Conservation (phyloP, 306 rosid species). For the Quercus agrifolia region DNA sequence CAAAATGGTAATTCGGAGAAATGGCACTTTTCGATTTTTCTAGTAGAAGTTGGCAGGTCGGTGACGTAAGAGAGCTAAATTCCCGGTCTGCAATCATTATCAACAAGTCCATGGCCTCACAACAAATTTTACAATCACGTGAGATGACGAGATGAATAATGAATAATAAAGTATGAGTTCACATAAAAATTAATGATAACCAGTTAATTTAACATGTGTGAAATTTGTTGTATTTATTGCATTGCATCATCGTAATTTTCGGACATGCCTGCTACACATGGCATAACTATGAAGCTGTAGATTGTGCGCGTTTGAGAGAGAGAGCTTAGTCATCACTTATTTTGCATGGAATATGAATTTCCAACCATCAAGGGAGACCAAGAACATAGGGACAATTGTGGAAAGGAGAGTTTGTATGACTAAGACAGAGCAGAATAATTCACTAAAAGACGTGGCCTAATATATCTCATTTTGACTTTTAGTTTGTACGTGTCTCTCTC, state of each 20-base stretch:
- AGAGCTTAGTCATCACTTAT: background rate
- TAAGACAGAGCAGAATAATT: slow-evolving; percentile 7
- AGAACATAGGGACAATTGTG: slow-evolving; percentile 1
- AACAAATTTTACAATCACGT: no score
- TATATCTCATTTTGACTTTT: slow-evolving; percentile 26
- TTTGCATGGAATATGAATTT: background rate
- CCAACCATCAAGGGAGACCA: background rate
- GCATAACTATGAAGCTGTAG: background rate
- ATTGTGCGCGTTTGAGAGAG: background rate
- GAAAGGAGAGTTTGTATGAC: background rate
- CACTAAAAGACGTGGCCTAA: slow-evolving; percentile 16
- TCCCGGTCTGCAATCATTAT: background rate
- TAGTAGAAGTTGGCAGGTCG: no score
- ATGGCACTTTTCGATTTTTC: no score
- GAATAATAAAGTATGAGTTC: no score
- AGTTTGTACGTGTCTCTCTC: background rate
- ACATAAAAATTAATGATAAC: no score
- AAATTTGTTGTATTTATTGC: no score
- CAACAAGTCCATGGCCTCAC: no score
- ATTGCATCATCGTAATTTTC: no score
- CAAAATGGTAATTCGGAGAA: no score
- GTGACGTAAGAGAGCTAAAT: background rate
- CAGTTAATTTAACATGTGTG: rapidly evolving
- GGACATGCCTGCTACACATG: background rate
- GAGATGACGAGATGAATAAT: no score